phyloP scores from a whole-genome alignment of 805 yeast species.

The Wickerhamiella sergipiensis region DNA sequence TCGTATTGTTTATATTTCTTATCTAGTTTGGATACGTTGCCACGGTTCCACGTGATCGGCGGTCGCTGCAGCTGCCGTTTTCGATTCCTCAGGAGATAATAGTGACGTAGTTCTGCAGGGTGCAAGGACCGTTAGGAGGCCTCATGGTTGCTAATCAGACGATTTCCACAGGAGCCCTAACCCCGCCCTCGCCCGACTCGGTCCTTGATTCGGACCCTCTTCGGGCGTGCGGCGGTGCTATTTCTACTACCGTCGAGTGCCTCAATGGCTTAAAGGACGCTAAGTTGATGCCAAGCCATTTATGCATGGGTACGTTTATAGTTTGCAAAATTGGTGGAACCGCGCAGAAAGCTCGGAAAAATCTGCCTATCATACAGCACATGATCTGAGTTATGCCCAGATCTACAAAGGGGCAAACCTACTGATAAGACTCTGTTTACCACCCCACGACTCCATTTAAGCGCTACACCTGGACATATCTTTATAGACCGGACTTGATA shows the following conservation, averaged over 20 bases:
- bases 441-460: too few relatives aligned
- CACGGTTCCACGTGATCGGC: neutral
- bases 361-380: neutral
- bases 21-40: neutral
- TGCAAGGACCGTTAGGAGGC: neutral
- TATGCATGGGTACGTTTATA: neutral
- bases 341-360: neutral
- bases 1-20: neutral
- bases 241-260: neutral
- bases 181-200: neutral
- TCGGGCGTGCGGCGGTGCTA: neutral
- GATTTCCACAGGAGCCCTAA: neutral
- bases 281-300: neutral
- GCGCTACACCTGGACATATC: neutral
- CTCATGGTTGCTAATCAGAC: neutral
- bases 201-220: neutral
- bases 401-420: neutral
- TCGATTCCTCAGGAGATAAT: neutral
- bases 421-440: neutral
- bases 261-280: too few relatives aligned
- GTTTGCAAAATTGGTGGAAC: neutral
- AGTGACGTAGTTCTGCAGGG: neutral
- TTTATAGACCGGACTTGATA: neutral
- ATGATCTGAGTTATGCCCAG: neutral
- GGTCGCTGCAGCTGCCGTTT: neutral